phyloP scores from a whole-genome alignment of 768 basidiomycete species.

The Daedaleopsis nitida region DNA sequence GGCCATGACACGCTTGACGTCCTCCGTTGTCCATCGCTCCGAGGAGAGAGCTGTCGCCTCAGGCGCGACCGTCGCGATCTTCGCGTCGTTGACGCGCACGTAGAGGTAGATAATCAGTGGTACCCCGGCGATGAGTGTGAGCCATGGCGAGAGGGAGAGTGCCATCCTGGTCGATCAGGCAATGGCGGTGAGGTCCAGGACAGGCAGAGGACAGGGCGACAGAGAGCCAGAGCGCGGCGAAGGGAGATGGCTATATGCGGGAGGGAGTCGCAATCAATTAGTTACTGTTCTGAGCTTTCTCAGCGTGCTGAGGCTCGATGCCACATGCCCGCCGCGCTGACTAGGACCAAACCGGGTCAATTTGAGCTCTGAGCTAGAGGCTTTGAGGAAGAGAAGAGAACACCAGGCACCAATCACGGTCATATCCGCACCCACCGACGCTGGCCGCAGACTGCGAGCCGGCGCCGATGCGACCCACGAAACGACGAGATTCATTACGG shows the following conservation, averaged over 20 bases:
- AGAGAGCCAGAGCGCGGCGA: neutral
- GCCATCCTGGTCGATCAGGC: neutral
- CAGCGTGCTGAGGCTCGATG: neutral
- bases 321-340: neutral
- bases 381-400: neutral
- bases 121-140: constrained; percentile 13
- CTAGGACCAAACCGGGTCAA: neutral
- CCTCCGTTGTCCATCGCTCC: constrained; percentile 47
- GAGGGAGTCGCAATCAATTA: neutral
- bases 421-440: too few relatives aligned
- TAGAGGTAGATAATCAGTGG: constrained; percentile 38
- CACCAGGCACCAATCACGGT: too few relatives aligned
- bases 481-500: too few relatives aligned
- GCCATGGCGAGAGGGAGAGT: constrained; percentile 7
- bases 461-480: too few relatives aligned
- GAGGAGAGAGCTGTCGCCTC: constrained; percentile 54
- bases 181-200: neutral
- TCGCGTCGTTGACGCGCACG: constrained; percentile 53
- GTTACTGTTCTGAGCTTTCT: neutral
- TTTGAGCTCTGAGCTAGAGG: neutral
- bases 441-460: too few relatives aligned
- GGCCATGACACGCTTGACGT: constrained; percentile 41
- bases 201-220: too few relatives aligned
- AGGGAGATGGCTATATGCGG: neutral
- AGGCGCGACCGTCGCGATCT: constrained; percentile 51